Conservation (phyloP, 1,139 yeast species). For the Lodderomyces orthopsilosis region DNA sequence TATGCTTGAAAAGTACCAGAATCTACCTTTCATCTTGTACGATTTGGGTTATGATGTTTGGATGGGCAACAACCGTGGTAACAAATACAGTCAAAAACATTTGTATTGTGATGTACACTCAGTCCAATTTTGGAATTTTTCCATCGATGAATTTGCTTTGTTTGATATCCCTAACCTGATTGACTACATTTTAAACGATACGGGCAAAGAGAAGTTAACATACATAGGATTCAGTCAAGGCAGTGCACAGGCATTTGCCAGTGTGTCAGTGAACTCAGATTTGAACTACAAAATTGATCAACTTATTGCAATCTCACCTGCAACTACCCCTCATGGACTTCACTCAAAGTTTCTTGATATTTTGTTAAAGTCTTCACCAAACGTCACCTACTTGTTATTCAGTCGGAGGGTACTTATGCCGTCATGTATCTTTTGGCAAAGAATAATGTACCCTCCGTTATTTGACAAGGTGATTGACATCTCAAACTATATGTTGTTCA, state of each 20-base stretch:
- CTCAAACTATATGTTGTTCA: slow-evolving; percentile 64
- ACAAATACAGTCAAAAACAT: slow-evolving; percentile 68
- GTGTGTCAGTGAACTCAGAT: slow-evolving; percentile 66
- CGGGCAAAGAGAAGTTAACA: slow-evolving; percentile 40
- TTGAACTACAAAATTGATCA: slow-evolving; percentile 67
- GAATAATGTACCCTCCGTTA: slow-evolving; percentile 78
- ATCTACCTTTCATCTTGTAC: slow-evolving; percentile 73
- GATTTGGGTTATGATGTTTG: slow-evolving; percentile 89
- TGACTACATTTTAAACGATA: slow-evolving; percentile 32
- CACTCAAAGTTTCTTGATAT: slow-evolving; percentile 75
- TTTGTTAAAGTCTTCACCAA: slow-evolving; percentile 75
- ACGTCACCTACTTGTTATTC: slow-evolving; percentile 67
- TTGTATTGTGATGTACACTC: slow-evolving; percentile 35
- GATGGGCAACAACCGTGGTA: slow-evolving; percentile 89
- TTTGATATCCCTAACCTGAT: slow-evolving; percentile 47
- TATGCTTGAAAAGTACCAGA: slow-evolving; percentile 56
- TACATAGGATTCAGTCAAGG: slow-evolving; percentile 92
- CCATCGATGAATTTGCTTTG: slow-evolving; percentile 47
- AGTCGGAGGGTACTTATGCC: slow-evolving; percentile 74
- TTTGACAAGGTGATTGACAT: slow-evolving; percentile 71
- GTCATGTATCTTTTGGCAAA: slow-evolving; percentile 79
- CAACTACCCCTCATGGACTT: slow-evolving; percentile 88
- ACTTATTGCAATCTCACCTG: slow-evolving; percentile 86
- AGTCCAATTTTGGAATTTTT: slow-evolving; percentile 43
- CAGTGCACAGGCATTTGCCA: slow-evolving; percentile 86